Base-by-base conservation (phyloP, 176 grass and related monocot species). In the Secale cereale region DNA sequence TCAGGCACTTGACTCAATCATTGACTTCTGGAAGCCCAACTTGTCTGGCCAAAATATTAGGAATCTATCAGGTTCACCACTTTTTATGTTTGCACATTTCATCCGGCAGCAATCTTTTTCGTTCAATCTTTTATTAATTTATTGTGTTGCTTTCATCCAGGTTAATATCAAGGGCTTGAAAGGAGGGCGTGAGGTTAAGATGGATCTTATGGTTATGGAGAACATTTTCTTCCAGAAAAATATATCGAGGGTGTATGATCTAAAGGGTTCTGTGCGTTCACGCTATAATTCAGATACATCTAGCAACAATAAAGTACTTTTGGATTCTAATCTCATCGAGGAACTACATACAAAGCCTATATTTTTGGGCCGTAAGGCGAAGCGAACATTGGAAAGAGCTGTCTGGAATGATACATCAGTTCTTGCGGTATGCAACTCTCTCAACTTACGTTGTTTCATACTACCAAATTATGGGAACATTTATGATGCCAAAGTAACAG, bases 171-270 rank as follows among this genome's bases (percentile, higher is more conserved):
- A 93, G 80, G 88, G 83, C 48, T 82, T 87, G 36, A 98, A 88
- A 98, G 91, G 90, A 69, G 92, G 96, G 28, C 81, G 91, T 48
- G 95, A 95, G 76, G 70, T 79, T 40, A 98, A 92, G 82, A 95
- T 98, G 85, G 91, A 98, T 87, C 59, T 98, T 20, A 95, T 98
- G 93, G 89, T 95, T 39, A 98, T 95, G 93, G 95, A 98, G 89
- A 98, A 98, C 70, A 74, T 98, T 71, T 92, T 93, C 78, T 98
- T 90, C 83, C 89, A 87, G 67, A 86, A 81, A 84, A 84, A 78
- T 61, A 86, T 98, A 90, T 93, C 96, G 20, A 88, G 83, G 80
- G 70, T 95, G 70, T 95, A 98, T 95, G 96, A 98, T 90, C 85
- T 98, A 29, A 98, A 98, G 75, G 96, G 96, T 62, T 95, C 96